Evolutionary conservation across 768 basidiomycete genomes (phyloP).

Genomic region (Naganishia onofrii): DNA sequence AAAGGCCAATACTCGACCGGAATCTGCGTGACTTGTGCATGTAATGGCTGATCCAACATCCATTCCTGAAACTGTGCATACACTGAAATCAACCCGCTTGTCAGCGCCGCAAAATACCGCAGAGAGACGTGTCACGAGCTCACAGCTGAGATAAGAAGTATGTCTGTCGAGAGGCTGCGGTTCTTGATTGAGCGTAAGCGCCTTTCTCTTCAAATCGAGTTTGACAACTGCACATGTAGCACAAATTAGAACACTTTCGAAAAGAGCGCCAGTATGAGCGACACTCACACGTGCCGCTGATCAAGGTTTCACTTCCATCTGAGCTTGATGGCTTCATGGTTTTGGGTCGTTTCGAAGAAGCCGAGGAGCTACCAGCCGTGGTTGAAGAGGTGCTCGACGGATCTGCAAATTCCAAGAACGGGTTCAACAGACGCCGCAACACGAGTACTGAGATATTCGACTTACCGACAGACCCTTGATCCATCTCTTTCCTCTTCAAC

Average conservation of each 20-base stretch:
- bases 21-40: conserved; percentile 1
- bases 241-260: not conserved
- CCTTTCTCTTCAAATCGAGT: conserved; percentile 9
- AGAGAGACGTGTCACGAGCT: not conserved
- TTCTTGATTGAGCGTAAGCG: conserved; percentile 11
- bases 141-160: conserved; percentile 3
- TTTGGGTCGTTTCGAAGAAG: not conserved
- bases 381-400: not conserved
- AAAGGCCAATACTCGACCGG: conserved; percentile 25
- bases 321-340: not conserved
- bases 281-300: conserved; percentile 10
- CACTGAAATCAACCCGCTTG: not conserved
- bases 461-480: not conserved
- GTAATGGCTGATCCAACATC: conserved; percentile 4
- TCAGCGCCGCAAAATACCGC: not conserved
- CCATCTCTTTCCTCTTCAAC: conserved; percentile 15
- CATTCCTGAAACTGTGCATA: conserved; percentile 17
- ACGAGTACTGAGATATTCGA: too few relatives aligned
- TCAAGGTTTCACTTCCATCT: not conserved
- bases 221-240: not conserved
- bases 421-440: not conserved
- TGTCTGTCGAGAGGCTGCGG: conserved; percentile 17
- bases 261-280: too few relatives aligned
- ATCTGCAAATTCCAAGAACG: not conserved
- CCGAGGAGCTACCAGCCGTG: not conserved